These are phyloP conservation scores for Candida methanosorbosa DNA, from an alignment of 805 yeast genomes.

Conservation along the genomic window DNA sequence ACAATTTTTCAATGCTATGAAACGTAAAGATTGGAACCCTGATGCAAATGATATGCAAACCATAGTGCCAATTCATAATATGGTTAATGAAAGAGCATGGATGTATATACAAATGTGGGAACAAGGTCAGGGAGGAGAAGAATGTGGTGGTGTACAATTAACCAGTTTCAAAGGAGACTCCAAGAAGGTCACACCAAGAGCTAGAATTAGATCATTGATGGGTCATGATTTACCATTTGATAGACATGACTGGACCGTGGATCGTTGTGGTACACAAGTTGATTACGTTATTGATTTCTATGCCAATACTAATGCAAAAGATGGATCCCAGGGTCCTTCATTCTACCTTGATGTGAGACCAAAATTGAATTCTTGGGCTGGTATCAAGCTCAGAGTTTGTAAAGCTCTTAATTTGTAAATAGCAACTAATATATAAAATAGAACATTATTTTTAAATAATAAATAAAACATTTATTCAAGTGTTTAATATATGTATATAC, in stretches of 20 bases:
- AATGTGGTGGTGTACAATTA: slow-evolving; percentile 79
- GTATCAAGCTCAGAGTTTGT: slow-evolving; percentile 57
- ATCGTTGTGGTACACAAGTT: slow-evolving; percentile 73
- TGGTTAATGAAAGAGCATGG: slow-evolving; percentile 94
- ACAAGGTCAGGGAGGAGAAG: slow-evolving; percentile 40
- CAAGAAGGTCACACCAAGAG: slow-evolving; percentile 79
- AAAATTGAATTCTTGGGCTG: slow-evolving; percentile 75
- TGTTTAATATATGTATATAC: neutral
- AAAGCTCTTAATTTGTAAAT: slow-evolving; percentile 49
- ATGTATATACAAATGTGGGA: slow-evolving; percentile 80
- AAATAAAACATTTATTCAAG: neutral
- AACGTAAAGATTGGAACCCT: slow-evolving; percentile 83
- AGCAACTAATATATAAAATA: neutral
- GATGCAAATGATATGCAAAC: slow-evolving; percentile 74
- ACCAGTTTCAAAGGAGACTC: slow-evolving; percentile 88
- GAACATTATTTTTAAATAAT: no score
- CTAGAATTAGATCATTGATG: slow-evolving; percentile 53
- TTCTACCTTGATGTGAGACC: slow-evolving; percentile 90
- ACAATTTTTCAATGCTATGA: slow-evolving; percentile 92
- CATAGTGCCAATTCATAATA: slow-evolving; percentile 89
- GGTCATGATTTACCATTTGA: slow-evolving; percentile 84
- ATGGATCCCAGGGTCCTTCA: slow-evolving; percentile 30
- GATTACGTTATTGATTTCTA: slow-evolving; percentile 95
- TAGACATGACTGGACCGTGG: slow-evolving; percentile 90
- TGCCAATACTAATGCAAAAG: slow-evolving; percentile 33